A percentile compares a stretch with the other conserved stretches of the same genome.
Conservation (phyloP, 345 rosid species). For the Cardamine chenopodiifolia region DNA sequence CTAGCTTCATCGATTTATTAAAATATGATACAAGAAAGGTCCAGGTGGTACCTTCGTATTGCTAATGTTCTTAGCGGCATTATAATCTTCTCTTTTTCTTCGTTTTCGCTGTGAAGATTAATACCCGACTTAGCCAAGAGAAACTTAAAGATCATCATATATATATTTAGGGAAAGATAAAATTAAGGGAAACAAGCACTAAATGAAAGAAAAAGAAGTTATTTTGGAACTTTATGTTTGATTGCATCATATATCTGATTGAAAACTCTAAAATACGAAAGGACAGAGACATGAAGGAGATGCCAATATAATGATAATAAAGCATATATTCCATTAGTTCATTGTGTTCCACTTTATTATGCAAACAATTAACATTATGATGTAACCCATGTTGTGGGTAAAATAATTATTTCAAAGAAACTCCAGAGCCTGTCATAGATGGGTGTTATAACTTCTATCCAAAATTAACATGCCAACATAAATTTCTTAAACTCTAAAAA, state of each 20-base stretch:
- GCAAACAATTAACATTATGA: conserved; percentile 28
- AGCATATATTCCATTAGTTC: conserved; percentile 7
- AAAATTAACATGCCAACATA: conserved; percentile 21
- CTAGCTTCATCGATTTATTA: conserved; percentile 4
- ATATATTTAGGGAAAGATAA: neutral
- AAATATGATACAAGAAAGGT: conserved; percentile 7
- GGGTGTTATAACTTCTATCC: conserved; percentile 10
- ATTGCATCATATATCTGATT: conserved; percentile 25
- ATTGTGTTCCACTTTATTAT: conserved; percentile 21
- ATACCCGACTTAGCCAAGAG: conserved; percentile 26
- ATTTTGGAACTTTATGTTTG: conserved; percentile 14
- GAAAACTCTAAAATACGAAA: conserved; percentile 15
- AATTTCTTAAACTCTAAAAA: conserved; percentile 14
- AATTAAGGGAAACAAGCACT: conserved; percentile 24
- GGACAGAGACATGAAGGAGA: conserved; percentile 26
- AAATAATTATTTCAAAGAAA: conserved; percentile 9
- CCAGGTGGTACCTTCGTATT: conserved; percentile 63
- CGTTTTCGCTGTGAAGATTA: conserved; percentile 70
- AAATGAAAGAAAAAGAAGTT: conserved; percentile 3
- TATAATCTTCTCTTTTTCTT: conserved; percentile 73
- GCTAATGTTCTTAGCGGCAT: conserved; percentile 57
- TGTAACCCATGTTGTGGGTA: conserved; percentile 24
- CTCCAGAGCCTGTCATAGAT: neutral
- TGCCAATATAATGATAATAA: conserved; percentile 17
- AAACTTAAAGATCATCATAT: conserved; percentile 11